These are phyloP conservation scores for Fusarium sp. DNA, from an alignment of 2,329 filamentous ascomycete species.

Conservation along the genomic window DNA sequence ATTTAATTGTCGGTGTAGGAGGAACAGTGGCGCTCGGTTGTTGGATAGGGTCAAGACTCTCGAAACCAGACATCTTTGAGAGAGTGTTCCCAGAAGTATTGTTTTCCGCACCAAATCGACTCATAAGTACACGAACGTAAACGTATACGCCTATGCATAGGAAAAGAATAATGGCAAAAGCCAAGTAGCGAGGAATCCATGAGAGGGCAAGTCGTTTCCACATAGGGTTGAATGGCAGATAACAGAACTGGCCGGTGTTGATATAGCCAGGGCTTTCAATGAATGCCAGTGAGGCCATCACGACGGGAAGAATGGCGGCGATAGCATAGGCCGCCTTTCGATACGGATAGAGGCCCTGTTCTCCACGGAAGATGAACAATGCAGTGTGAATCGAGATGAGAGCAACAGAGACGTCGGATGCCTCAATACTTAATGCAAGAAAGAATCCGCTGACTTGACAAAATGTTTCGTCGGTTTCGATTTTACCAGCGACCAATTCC, in stretches of 20 bases:
- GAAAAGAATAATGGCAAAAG: slow-evolving; percentile 71
- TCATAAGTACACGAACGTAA: slow-evolving; percentile 66
- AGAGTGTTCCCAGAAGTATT: slow-evolving; percentile 28
- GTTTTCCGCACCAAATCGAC: slow-evolving; percentile 50
- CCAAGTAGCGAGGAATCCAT: slow-evolving; percentile 80
- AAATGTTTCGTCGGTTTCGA: slow-evolving; percentile 64
- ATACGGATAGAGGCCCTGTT: slow-evolving; percentile 76
- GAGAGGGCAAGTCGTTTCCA: slow-evolving; percentile 77
- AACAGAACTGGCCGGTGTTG: slow-evolving; percentile 75
- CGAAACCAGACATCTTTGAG: slow-evolving; percentile 25
- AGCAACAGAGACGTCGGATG: slow-evolving; percentile 77
- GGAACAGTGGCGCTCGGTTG: slow-evolving; percentile 35
- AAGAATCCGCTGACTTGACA: slow-evolving; percentile 78
- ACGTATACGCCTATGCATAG: slow-evolving; percentile 78
- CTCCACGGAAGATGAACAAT: slow-evolving; percentile 74
- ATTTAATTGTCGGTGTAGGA: slow-evolving; percentile 48
- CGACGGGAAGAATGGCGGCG: slow-evolving; percentile 68
- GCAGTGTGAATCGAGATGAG: slow-evolving; percentile 80
- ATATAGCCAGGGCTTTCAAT: slow-evolving; percentile 68
- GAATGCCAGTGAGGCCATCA: slow-evolving; percentile 73
- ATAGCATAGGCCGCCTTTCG: slow-evolving; percentile 68
- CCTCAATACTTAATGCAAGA: slow-evolving; percentile 73
- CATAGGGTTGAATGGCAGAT: slow-evolving; percentile 71
- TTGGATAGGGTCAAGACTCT: slow-evolving; percentile 16
- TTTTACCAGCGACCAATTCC: slow-evolving; percentile 63